These are phyloP conservation scores for Aspergillus kassunensis DNA, from an alignment of 495 filamentous ascomycete genomes.

Conservation along the genomic window DNA sequence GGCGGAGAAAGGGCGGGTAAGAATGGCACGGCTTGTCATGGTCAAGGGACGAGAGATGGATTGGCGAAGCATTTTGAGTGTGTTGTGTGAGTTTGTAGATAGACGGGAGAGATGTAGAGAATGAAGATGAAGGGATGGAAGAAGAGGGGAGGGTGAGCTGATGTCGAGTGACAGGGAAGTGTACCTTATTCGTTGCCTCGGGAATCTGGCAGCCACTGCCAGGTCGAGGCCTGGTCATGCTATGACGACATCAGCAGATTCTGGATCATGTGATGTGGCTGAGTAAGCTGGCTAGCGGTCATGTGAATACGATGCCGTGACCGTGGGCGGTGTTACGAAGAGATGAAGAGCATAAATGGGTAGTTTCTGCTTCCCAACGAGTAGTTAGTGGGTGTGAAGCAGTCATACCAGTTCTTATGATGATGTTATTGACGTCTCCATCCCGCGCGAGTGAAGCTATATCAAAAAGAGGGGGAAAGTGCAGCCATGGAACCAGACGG, in stretches of 20 bases:
- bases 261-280: slow-evolving; percentile 17
- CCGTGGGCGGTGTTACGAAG: neutral
- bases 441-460: neutral
- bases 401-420: too few relatives aligned
- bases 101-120: slow-evolving; percentile 53
- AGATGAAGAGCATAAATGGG: too few relatives aligned
- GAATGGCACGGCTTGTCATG: slow-evolving; percentile 44
- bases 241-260: slow-evolving; percentile 17
- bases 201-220: neutral
- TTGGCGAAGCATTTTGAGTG: slow-evolving; percentile 62
- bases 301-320: too few relatives aligned
- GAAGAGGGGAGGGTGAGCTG: slow-evolving; percentile 4
- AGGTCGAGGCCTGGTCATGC: neutral
- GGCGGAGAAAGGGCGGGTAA: slow-evolving; percentile 59
- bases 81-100: slow-evolving; percentile 18
- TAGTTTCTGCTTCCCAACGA: too few relatives aligned
- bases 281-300: slow-evolving; percentile 19
- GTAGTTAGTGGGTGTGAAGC: too few relatives aligned
- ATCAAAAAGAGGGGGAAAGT: neutral
- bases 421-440: neutral
- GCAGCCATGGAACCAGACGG: neutral
- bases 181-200: slow-evolving; percentile 11
- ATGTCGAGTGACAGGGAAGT: neutral
- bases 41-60: slow-evolving; percentile 54
- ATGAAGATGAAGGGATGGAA: slow-evolving; percentile 4